Conservation (phyloP, 306 rosid species). For the Prunus kanzakura region DNA sequence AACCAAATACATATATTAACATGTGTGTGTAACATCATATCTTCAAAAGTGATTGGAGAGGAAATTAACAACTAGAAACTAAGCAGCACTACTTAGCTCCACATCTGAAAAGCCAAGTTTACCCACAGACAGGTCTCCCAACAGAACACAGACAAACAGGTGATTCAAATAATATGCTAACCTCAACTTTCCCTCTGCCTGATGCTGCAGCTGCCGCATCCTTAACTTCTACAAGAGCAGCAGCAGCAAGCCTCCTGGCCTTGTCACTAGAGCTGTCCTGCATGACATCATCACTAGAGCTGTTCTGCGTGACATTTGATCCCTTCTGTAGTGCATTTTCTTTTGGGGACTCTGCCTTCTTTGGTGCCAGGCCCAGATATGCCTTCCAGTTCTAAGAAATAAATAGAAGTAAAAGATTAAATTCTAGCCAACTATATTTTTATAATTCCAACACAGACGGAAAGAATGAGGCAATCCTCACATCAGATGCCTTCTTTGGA, state of each 20-base stretch:
- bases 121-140: background rate
- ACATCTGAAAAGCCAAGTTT: background rate
- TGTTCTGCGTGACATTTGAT: constrained; percentile 27
- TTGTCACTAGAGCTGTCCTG: constrained; percentile 57
- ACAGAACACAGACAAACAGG: background rate
- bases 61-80: background rate
- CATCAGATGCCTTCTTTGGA: constrained; percentile 63
- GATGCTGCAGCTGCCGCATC: constrained; percentile 40
- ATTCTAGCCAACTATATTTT: constrained; percentile 17
- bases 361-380: constrained; percentile 72
- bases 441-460: background rate
- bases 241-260: constrained; percentile 75
- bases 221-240: constrained; percentile 70
- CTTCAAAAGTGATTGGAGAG: background rate
- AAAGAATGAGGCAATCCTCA: constrained; percentile 36
- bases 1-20: background rate
- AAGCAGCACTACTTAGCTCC: background rate
- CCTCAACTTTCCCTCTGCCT: constrained; percentile 83
- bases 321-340: constrained; percentile 37
- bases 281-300: constrained; percentile 51
- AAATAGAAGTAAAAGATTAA: constrained; percentile 17
- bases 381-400: constrained; percentile 69
- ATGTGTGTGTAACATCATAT: background rate
- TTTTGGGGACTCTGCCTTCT: constrained; percentile 38
- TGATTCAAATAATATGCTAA: constrained; percentile 26